Conservation (phyloP, 192 early-diverging fungal species). For the Linnemannia schmuckeri region DNA sequence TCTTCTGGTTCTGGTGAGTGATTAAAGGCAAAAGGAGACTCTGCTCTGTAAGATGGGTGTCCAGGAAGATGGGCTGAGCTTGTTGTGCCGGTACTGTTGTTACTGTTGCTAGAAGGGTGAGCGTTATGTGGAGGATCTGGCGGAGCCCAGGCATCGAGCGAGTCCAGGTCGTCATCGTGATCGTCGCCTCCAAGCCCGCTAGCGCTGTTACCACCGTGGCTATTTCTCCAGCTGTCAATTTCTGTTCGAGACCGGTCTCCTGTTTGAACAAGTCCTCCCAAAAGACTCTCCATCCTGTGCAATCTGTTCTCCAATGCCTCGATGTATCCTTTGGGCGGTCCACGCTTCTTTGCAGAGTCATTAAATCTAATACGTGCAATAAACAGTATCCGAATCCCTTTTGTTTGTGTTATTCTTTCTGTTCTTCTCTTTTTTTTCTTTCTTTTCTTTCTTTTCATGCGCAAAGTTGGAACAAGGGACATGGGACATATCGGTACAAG, state of each 20-base stretch:
- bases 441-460: too few species aligned
- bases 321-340: conserved; percentile 90
- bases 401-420: conserved; percentile 1
- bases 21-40: neutral
- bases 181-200: conserved; percentile 21
- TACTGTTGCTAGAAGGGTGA: neutral
- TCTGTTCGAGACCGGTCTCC: conserved; percentile 58
- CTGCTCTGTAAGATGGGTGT: neutral
- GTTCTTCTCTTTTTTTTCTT: neutral
- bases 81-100: neutral
- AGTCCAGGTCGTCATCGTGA: conserved; percentile 34
- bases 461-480: too few species aligned
- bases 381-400: neutral
- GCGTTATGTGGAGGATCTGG: conserved; percentile 1
- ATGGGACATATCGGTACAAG: too few species aligned
- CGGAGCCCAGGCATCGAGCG: conserved; percentile 46
- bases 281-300: conserved; percentile 76
- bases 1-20: conserved; percentile 13
- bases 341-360: conserved; percentile 65
- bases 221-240: conserved; percentile 21
- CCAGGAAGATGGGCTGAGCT: neutral
- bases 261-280: conserved; percentile 67
- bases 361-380: conserved; percentile 10
- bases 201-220: neutral
- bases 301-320: conserved; percentile 84